Conservation (phyloP, 1,284 basidiomycete genomes). For the Paramarasmius palmivorus region DNA sequence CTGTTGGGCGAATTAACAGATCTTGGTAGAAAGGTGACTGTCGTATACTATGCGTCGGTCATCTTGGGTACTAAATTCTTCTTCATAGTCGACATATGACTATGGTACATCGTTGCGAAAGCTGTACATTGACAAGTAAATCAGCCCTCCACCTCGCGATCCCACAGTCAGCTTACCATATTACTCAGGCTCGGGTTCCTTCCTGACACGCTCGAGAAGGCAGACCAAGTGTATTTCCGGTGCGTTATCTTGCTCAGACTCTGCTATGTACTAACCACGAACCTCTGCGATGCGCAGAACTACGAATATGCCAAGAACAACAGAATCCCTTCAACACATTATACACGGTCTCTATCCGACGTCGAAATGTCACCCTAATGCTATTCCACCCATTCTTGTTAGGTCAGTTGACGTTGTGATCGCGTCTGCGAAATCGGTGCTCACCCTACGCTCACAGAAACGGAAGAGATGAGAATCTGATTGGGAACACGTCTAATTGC, state of each 20-base stretch:
- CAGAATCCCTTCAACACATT: constrained; percentile 76
- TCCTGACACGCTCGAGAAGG: constrained; percentile 50
- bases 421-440: not conserved
- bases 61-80: constrained; percentile 10
- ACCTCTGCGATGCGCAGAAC: constrained; percentile 31
- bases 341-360: constrained; percentile 72
- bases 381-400: constrained; percentile 54
- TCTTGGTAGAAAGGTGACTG: constrained; percentile 61
- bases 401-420: constrained; percentile 40
- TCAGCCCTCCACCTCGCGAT: not conserved
- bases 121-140: constrained; percentile 72
- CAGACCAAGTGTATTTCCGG: constrained; percentile 65
- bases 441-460: constrained; percentile 42
- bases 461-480: constrained; percentile 70
- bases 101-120: constrained; percentile 63
- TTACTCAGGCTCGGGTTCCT: constrained; percentile 61
- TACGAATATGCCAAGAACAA: constrained; percentile 78
- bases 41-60: not conserved
- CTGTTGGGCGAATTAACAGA: constrained; percentile 82
- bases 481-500: constrained; percentile 70
- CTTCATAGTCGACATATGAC: constrained; percentile 61
- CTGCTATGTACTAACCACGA: constrained; percentile 57
- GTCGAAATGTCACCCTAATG: constrained; percentile 42
- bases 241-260: constrained; percentile 21
- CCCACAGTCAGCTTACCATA: not conserved